Base-by-base conservation (phyloP, 257 asterid genomes). In the Striga asiatica region DNA sequence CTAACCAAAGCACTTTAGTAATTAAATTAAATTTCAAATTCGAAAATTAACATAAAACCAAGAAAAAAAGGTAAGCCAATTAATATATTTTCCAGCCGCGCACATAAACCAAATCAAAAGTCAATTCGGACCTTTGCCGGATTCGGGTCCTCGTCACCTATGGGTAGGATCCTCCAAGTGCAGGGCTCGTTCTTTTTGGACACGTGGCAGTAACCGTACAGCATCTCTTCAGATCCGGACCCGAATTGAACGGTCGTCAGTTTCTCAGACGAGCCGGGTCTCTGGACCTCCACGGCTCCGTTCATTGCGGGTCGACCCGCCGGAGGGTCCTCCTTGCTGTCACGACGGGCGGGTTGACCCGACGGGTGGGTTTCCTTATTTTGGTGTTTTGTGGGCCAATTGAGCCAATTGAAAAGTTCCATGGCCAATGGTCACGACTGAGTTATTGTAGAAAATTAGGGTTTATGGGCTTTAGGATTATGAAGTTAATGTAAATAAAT, bases 81-180 rank as follows among this genome's bases (percentile, higher is more conserved):
- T n/a, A n/a, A n/a, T n/a, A n/a, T n/a, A n/a, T n/a, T n/a, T n/a
- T n/a, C n/a, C n/a, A n/a, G n/a, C n/a, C n/a, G 5, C 32, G 32
- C 32, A 28, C 7, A 28, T 28, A 28, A 28, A 28, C 7, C 16
- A 31, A 45, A 0, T 72, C 76, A 72, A 50, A 76, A 76, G 48
- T 67, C 67, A 23, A 76, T 75, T 17, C 76, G 78, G 16, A 72
- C 68, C 62, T 76, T 77, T 0, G 81, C 71, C 2, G 81, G 76
- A 1, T 71, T 47, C 19, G 74, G 64, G 35, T 61, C 42, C 16
- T 39, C 70, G 12, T 72, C 74, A n/a, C n/a, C n/a, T n/a, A n/a
- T n/a, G 11, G 76, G 74, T 9, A 58, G 37, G 21, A 76, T 38
- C 69, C 66, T 75, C 82, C 82, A 76, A 56, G 74, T 73, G 65